Percentiles rank a stretch among this genome's conserved stretches.
phyloP scores from a whole-genome alignment of 108 stramenopile species.

The Nitzschia sp. region DNA sequence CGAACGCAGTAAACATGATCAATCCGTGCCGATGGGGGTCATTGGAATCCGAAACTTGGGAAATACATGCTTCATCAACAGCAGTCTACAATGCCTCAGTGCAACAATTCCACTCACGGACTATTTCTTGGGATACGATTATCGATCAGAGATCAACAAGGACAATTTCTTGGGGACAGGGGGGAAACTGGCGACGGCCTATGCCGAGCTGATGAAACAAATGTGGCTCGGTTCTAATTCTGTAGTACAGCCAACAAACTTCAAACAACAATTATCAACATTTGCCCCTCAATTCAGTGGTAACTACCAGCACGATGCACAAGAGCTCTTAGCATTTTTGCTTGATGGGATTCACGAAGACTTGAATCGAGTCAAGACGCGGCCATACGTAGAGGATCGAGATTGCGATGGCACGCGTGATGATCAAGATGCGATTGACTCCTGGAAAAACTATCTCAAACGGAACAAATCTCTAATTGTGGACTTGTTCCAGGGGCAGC shows the following conservation, averaged over 20 bases:
- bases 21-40: slow-evolving; percentile 54
- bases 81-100: slow-evolving; percentile 85
- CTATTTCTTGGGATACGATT: slow-evolving; percentile 86
- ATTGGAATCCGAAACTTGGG: slow-evolving; percentile 94
- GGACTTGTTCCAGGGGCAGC: slow-evolving; percentile 96
- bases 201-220: slow-evolving; percentile 78
- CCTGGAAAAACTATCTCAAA: slow-evolving; percentile 83
- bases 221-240: slow-evolving; percentile 76
- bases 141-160: slow-evolving; percentile 81
- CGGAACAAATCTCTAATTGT: slow-evolving; percentile 89
- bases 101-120: slow-evolving; percentile 88
- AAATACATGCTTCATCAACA: slow-evolving; percentile 97
- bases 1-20: slow-evolving; percentile 32
- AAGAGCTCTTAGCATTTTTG: slow-evolving; percentile 85
- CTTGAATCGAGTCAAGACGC: slow-evolving; percentile 85
- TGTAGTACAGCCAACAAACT: slow-evolving; percentile 36
- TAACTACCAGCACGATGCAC: slow-evolving; percentile 90
- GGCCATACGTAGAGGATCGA: slow-evolving; percentile 82
- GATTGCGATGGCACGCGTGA: slow-evolving; percentile 84
- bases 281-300: slow-evolving; percentile 90
- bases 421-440: slow-evolving; percentile 74
- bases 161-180: slow-evolving; percentile 81
- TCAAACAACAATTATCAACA: slow-evolving; percentile 69
- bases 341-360: slow-evolving; percentile 94
- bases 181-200: slow-evolving; percentile 78